phyloP scores from a whole-genome alignment of 1,284 basidiomycete species.

The Retiboletus fuscus region DNA sequence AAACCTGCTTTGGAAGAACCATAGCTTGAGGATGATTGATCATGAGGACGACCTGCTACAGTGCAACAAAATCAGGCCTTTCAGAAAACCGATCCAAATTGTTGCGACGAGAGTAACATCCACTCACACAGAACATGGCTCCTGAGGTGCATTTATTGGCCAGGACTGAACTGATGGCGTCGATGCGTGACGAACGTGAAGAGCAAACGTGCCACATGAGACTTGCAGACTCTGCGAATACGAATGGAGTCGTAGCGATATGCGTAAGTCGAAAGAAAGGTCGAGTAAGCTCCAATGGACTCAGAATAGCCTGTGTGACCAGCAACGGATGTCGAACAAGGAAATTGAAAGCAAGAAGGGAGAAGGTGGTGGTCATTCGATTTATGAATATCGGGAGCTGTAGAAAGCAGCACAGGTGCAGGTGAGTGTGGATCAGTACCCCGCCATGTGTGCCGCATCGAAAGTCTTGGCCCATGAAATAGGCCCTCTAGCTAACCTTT shows the following conservation, averaged over 20 bases:
- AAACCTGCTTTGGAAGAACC: too few relatives aligned
- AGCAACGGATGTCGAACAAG: constrained; percentile 17
- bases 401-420: constrained; percentile 12
- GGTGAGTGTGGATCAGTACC: constrained; percentile 32
- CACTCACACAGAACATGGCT: too few relatives aligned
- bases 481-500: constrained; percentile 61
- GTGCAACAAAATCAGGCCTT: too few relatives aligned
- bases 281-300: constrained; percentile 24
- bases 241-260: constrained; percentile 27
- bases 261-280: constrained; percentile 24
- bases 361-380: constrained; percentile 16
- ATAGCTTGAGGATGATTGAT: too few relatives aligned
- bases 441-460: constrained; percentile 63
- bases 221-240: constrained; percentile 22
- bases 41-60: too few relatives aligned
- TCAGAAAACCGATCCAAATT: too few relatives aligned
- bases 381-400: constrained; percentile 18
- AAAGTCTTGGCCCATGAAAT: constrained; percentile 74
- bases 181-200: constrained; percentile 32
- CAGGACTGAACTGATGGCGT: constrained; percentile 26
- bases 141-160: constrained; percentile 7
- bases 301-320: constrained; percentile 29
- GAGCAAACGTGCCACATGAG: constrained; percentile 31
- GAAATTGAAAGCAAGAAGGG: constrained; percentile 24
- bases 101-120: too few relatives aligned